Base-by-base conservation (phyloP, 2,329 filamentous ascomycete genomes). In the Epicoccum sorghinum region DNA sequence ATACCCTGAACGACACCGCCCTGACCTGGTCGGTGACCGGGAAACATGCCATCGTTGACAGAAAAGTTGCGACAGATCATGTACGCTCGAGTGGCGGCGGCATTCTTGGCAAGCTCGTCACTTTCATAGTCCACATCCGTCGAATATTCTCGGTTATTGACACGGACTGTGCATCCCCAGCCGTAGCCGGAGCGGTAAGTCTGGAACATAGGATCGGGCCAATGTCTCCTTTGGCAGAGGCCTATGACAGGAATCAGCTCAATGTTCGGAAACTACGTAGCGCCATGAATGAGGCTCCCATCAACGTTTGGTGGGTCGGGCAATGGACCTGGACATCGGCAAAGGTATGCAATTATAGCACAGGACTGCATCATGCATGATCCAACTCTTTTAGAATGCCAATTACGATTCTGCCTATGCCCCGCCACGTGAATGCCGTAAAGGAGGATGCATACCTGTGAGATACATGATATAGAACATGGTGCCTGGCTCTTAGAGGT, bases 61-160 rank as follows among this genome's bases (percentile, higher is more conserved):
- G 91, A 96, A 79, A 97, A 97, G 82, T 96, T 96, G 61, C 92
- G 89, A 82, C 93, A 97, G 64, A 97, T 95, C 86, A 96, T 93
- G 78, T 96, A 98, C 53, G 93, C 93, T 59, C 92, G 89, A 85
- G 96, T 96, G 57, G 93, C 93, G 24, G 93, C 93, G 68, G 93
- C 95, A 76, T 98, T 93, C 71, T 92, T 90, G 41, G 93, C 93
- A 62, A 96, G 82, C 43, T 85, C 81, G 73, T 93, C 90, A 59
- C 89, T 90, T 73, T 90, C 87, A 78, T 95, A 96, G 60, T 88
- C 85, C 33, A 89, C 84, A 75, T 96, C 92, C 38, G 93, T 96
- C 75, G 93, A 91, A 79, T 97, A 98, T 80, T 96, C 91, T 71
- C 93, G 89, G 66, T 96, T 96, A 80, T 98, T 97, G 74, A 98